Evolutionary conservation across 129 eudicot species (phyloP).

Genomic region (carrot (Daucus carota)): DNA sequence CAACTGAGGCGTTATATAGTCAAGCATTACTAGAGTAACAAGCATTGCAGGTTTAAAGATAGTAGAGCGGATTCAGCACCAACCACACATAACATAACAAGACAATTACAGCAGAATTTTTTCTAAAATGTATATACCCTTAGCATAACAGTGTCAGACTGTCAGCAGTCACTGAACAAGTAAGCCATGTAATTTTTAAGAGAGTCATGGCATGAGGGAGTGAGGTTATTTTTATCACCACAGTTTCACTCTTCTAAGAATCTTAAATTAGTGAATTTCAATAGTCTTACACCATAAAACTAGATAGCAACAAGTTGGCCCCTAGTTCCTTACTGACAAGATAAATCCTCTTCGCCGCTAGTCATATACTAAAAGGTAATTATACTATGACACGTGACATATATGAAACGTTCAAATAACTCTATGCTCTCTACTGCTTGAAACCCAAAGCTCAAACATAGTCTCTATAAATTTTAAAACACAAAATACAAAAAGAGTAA

Average conservation of each 20-base stretch:
- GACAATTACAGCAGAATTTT: too few species aligned
- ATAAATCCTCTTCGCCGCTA: neutral
- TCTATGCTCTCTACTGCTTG: neutral
- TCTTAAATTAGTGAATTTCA: neutral
- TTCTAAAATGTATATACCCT: neutral
- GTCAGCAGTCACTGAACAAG: neutral
- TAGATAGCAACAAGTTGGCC: neutral
- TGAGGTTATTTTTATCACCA: neutral
- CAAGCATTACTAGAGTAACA: too few species aligned
- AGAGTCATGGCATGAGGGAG: neutral
- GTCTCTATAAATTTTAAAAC: neutral
- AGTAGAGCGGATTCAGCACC: too few species aligned
- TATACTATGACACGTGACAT: too few species aligned
- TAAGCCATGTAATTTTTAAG: neutral
- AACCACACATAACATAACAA: too few species aligned
- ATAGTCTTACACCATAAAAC: neutral
- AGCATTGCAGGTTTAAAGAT: too few species aligned
- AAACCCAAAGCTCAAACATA: neutral
- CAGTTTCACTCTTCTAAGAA: neutral
- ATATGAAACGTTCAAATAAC: too few species aligned
- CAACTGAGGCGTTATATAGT: too few species aligned
- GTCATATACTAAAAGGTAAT: neutral
- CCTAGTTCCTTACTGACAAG: too few species aligned
- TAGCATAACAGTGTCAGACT: neutral
- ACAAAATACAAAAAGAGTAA: neutral